Evolutionary conservation across 2,329 filamentous ascomycete species (phyloP).

Genomic region (Rutstroemia sp.): DNA sequence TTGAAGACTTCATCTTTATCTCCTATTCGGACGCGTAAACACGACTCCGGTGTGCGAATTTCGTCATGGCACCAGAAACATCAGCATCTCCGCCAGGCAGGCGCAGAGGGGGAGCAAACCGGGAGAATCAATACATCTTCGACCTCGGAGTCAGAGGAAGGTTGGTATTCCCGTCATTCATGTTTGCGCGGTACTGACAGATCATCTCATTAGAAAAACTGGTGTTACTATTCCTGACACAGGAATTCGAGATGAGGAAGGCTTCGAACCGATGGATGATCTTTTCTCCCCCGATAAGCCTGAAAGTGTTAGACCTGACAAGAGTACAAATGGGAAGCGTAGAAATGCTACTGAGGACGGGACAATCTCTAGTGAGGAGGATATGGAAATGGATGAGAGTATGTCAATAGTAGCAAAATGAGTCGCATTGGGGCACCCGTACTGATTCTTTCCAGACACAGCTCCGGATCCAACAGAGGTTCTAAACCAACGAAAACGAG

Average conservation of each 20-base stretch:
- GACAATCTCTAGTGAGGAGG: constrained; percentile 45
- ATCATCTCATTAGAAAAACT: constrained; percentile 61
- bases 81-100: constrained; percentile 13
- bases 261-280: constrained; percentile 78
- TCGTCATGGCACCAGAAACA: constrained; percentile 6
- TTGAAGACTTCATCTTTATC: not conserved
- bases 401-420: constrained; percentile 16
- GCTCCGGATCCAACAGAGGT: constrained; percentile 40
- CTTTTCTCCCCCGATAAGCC: constrained; percentile 76
- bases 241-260: constrained; percentile 80
- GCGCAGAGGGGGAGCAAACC: constrained; percentile 23
- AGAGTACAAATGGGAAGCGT: constrained; percentile 9
- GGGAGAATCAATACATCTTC: constrained; percentile 39
- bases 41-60: not conserved
- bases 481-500: constrained; percentile 32
- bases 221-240: constrained; percentile 73
- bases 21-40: not conserved
- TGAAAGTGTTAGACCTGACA: constrained; percentile 8
- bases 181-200: constrained; percentile 8
- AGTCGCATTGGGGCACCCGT: not conserved
- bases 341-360: constrained; percentile 28
- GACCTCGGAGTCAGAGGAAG: constrained; percentile 44
- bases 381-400: constrained; percentile 60
- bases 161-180: constrained; percentile 28
- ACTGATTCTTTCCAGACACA: constrained; percentile 34